These are phyloP conservation scores for Chenopodium berlandieri DNA, from an alignment of 148 eudicot species.

Conservation along the genomic window DNA sequence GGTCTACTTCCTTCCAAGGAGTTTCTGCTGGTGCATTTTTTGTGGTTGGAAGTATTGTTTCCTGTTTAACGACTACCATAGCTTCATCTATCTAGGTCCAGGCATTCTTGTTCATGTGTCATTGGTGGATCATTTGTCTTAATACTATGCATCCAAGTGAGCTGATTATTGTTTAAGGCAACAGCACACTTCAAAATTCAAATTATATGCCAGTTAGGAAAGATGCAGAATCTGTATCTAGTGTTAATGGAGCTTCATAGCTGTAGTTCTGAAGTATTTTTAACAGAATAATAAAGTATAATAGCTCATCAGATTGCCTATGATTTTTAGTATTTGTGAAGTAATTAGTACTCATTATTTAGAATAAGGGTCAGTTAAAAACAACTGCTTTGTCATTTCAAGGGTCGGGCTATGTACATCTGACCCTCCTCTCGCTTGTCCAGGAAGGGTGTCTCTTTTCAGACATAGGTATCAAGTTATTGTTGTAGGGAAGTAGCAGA, in stretches of 20 bases:
- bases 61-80: neutral
- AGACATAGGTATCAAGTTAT: neutral
- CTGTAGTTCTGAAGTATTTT: neutral
- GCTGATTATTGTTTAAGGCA: neutral
- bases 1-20: neutral
- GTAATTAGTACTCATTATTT: neutral
- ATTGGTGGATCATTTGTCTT: neutral
- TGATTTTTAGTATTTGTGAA: neutral
- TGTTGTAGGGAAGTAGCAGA: neutral
- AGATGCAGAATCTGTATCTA: neutral
- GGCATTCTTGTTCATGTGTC: neutral
- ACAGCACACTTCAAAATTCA: neutral
- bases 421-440: neutral
- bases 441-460: neutral
- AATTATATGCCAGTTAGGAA: neutral
- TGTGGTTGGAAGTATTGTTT: neutral
- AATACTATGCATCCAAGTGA: neutral
- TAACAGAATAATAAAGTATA: neutral
- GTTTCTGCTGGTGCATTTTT: neutral
- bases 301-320: neutral
- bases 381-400: too few species aligned
- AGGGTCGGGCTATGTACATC: neutral
- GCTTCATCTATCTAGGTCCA: neutral
- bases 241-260: neutral
- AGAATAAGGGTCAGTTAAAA: neutral